A percentile compares a stretch with the other conserved stretches of the same genome.
These are phyloP conservation scores for Penicillium goetzii DNA, from an alignment of 495 filamentous ascomycete genomes.

Conservation along the genomic window DNA sequence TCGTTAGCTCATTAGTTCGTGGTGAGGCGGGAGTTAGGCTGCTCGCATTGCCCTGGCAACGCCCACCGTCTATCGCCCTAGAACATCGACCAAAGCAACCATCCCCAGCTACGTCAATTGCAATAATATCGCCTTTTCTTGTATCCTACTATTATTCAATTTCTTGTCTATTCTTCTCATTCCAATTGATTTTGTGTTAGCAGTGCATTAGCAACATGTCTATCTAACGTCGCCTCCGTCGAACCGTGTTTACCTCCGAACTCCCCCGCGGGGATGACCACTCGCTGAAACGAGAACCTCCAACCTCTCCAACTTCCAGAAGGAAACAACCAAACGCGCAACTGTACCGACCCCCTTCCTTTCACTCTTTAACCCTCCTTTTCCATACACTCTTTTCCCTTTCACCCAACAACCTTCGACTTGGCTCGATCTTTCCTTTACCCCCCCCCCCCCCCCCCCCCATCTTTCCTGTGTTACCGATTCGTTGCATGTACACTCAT, in stretches of 20 bases:
- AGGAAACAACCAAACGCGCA: constrained; percentile 29
- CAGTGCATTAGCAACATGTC: constrained; percentile 1
- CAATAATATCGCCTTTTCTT: constrained; percentile 14
- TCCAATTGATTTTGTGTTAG: constrained; percentile 2
- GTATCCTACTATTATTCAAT: not conserved
- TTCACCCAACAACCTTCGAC: not conserved
- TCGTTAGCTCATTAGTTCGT: not conserved
- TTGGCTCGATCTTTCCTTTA: not conserved
- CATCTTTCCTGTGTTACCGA: constrained; percentile 24
- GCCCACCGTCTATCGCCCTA: constrained; percentile 1
- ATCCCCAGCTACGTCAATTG: not conserved
- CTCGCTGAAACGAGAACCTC: constrained; percentile 7
- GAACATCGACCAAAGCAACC: constrained; percentile 8
- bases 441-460: not conserved
- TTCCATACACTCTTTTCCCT: constrained; percentile 5
- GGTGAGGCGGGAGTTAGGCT: constrained; percentile 2
- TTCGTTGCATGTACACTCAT: constrained; percentile 49
- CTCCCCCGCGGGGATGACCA: constrained; percentile 25
- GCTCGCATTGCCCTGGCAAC: constrained; percentile 20
- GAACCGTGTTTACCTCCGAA: constrained; percentile 25
- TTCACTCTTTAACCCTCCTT: constrained; percentile 4
- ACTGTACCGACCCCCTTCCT: constrained; percentile 31
- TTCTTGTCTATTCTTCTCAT: not conserved
- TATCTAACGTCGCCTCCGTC: not conserved
- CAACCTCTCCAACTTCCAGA: constrained; percentile 22